Conservation (phyloP, 2,329 filamentous ascomycete genomes). For the Calonectria hawksworthii region DNA sequence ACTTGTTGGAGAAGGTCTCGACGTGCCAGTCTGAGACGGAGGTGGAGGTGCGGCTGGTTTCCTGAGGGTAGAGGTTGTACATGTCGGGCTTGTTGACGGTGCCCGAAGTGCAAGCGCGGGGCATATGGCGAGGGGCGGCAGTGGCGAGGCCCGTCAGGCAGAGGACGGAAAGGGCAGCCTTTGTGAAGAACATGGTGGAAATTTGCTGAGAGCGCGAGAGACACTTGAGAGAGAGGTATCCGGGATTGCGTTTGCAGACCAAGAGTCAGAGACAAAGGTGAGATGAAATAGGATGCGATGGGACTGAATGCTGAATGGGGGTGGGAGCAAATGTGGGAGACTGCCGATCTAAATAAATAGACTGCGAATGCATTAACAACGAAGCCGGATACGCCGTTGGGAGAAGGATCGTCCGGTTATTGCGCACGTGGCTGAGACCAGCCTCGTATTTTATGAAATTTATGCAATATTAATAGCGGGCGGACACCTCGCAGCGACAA, state of each 20-base stretch:
- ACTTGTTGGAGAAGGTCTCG: slow-evolving; percentile 20
- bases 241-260: neutral
- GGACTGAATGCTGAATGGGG: too few relatives aligned
- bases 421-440: slow-evolving; percentile 8
- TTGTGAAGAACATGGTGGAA: slow-evolving; percentile 9
- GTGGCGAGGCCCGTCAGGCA: slow-evolving; percentile 6
- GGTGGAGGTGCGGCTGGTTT: neutral
- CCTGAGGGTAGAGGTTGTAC: slow-evolving; percentile 21
- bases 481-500: neutral
- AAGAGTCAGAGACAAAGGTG: neutral
- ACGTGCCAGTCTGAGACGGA: slow-evolving; percentile 4
- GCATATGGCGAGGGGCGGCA: slow-evolving; percentile 10
- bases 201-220: neutral
- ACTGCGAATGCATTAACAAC: neutral
- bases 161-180: slow-evolving; percentile 5
- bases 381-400: slow-evolving; percentile 3
- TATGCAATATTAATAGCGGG: slow-evolving; percentile 3
- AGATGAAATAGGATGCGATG: neutral
- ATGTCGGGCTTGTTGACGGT: neutral
- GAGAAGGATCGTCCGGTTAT: neutral
- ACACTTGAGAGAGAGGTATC: neutral
- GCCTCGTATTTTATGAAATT: slow-evolving; percentile 14
- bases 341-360: slow-evolving; percentile 6
- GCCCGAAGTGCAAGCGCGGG: slow-evolving; percentile 12
- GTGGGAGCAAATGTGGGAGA: neutral